Conservation (phyloP, 495 filamentous ascomycete genomes). For the Neurospora hispaniola region DNA sequence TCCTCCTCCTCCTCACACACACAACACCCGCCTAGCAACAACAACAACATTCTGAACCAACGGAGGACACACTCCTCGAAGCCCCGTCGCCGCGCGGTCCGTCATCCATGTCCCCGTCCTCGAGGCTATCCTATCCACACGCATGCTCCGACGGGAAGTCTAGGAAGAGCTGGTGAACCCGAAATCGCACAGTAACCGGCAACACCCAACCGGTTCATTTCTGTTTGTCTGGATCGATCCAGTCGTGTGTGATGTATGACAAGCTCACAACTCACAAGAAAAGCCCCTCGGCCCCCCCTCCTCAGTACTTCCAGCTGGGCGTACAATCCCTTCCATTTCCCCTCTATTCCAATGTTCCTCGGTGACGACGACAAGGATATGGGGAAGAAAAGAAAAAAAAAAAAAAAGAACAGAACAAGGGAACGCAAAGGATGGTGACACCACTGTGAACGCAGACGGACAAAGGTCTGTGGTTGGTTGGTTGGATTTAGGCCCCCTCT, state of each 20-base stretch:
- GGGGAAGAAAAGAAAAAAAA: too few relatives aligned
- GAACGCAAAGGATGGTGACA: neutral
- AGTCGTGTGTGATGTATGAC: neutral
- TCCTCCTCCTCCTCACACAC: neutral
- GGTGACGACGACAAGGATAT: slow-evolving; percentile 1
- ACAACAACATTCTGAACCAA: neutral
- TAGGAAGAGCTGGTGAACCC: neutral
- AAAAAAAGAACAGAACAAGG: neutral
- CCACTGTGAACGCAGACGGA: neutral
- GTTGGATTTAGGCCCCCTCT: neutral
- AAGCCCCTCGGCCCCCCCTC: neutral
- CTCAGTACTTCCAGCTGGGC: neutral
- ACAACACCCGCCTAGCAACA: neutral
- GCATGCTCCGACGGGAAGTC: neutral
- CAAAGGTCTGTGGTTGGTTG: neutral
- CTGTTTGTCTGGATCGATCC: neutral
- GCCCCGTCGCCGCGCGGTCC: neutral
- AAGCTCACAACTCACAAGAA: neutral
- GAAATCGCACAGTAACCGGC: neutral
- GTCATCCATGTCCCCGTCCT: neutral
- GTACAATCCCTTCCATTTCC: neutral
- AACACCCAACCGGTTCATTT: neutral
- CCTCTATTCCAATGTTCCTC: neutral
- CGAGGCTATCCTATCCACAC: neutral
- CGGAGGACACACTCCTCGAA: neutral